Conservation (phyloP, 2,329 filamentous ascomycete genomes). For the Ophiocordyceps camponoti-saundersi region DNA sequence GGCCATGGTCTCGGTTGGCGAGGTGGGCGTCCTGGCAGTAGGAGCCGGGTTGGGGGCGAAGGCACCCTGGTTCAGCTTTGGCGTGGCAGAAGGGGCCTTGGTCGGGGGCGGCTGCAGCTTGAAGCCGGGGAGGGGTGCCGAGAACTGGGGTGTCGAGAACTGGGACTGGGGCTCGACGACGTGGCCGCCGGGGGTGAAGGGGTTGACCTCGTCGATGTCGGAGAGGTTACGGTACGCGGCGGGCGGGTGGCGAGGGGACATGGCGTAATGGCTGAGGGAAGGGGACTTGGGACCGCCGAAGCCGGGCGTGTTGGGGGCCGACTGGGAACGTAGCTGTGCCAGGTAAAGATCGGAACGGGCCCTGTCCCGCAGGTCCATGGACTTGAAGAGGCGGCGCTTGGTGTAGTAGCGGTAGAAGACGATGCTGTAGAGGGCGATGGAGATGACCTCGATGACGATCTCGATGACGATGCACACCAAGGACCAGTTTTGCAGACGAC, state of each 20-base stretch:
- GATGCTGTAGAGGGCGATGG: conserved; percentile 81
- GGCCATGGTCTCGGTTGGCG: conserved; percentile 6
- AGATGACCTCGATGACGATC: conserved; percentile 79
- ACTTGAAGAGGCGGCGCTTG: conserved; percentile 88
- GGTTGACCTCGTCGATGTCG: conserved; percentile 24
- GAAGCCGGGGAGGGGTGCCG: conserved; percentile 45
- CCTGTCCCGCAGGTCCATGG: conserved; percentile 89
- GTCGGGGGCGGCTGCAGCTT: conserved; percentile 71
- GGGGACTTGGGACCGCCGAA: conserved; percentile 55
- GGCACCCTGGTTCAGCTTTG: conserved; percentile 44
- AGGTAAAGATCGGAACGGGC: conserved; percentile 92
- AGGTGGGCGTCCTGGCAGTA: conserved; percentile 5
- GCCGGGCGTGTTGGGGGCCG: conserved; percentile 85
- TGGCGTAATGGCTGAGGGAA: conserved; percentile 26
- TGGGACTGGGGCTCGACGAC: conserved; percentile 47
- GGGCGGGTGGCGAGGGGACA: conserved; percentile 45
- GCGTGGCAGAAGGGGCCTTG: conserved; percentile 63
- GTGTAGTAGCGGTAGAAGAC: conserved; percentile 97
- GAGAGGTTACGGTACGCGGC: conserved; percentile 33
- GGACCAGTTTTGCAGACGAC: conserved; percentile 84
- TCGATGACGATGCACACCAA: conserved; percentile 96
- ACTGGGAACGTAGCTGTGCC: conserved; percentile 67
- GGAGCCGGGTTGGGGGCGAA: conserved; percentile 32
- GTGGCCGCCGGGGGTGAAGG: conserved; percentile 36
- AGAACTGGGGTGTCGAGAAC: conserved; percentile 40